These are phyloP conservation scores for Platanthera zijinensis DNA, from an alignment of 106 monocot genomes.

Conservation along the genomic window DNA sequence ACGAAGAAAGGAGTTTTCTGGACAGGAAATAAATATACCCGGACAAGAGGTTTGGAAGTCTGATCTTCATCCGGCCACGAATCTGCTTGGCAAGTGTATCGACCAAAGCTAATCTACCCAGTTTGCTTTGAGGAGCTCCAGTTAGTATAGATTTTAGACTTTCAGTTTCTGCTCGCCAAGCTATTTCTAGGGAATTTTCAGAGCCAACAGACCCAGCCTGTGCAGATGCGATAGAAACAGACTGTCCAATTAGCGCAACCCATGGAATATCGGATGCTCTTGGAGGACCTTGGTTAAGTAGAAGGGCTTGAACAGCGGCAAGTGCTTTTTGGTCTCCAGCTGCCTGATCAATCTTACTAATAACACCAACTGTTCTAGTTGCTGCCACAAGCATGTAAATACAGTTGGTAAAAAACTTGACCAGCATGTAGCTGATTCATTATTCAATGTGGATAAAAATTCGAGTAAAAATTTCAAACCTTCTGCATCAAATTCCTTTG, in stretches of 20 bases:
- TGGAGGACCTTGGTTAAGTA: conserved; percentile 67
- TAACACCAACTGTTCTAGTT: conserved; percentile 76
- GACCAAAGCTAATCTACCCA: conserved; percentile 86
- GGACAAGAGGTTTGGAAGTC: conserved; percentile 79
- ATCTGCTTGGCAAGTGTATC: conserved; percentile 83
- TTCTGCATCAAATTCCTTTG: conserved; percentile 79
- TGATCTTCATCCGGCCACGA: conserved; percentile 76
- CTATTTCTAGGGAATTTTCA: conserved; percentile 83
- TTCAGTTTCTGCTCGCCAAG: conserved; percentile 86
- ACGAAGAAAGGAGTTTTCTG: background rate
- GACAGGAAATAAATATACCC: conserved; percentile 35
- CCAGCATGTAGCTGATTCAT: background rate
- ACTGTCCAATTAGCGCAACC: conserved; percentile 89
- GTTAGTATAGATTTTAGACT: conserved; percentile 70
- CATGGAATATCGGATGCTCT: conserved; percentile 71
- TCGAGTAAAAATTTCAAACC: conserved; percentile 31
- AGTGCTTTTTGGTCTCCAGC: conserved; percentile 70
- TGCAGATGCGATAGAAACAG: conserved; percentile 85
- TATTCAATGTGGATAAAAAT: background rate
- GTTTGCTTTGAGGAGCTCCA: conserved; percentile 73
- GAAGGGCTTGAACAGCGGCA: conserved; percentile 69
- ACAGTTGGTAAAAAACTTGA: background rate
- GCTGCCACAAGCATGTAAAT: conserved; percentile 24
- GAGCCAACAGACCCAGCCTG: conserved; percentile 76
- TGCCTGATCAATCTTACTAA: conserved; percentile 93